Conservation (phyloP, 2,329 filamentous ascomycete species). For the Neospermospora avenae region DNA sequence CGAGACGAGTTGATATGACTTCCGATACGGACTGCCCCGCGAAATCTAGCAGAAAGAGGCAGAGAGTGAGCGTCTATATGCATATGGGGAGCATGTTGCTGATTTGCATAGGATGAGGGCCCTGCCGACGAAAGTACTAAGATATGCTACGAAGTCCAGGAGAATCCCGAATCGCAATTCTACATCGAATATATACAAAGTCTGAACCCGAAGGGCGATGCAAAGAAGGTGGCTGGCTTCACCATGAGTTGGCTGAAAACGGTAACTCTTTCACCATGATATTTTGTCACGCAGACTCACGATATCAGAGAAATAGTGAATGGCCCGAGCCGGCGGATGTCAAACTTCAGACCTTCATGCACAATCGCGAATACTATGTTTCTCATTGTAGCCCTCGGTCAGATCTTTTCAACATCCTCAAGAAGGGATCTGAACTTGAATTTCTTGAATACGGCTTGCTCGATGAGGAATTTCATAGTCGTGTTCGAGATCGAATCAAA, state of each 20-base stretch:
- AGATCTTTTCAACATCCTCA: background rate
- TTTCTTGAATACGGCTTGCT: background rate
- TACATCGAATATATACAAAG: slow-evolving; percentile 2
- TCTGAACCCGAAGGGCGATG: background rate
- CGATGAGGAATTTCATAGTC: background rate
- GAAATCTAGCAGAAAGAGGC: background rate
- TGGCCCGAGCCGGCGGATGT: background rate
- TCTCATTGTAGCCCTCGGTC: no score
- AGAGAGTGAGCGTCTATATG: background rate
- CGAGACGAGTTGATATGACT: background rate
- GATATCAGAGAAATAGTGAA: background rate
- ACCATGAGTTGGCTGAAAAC: slow-evolving; percentile 6
- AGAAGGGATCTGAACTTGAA: background rate
- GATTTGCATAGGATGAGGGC: background rate
- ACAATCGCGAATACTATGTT: background rate
- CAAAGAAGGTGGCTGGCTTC: background rate
- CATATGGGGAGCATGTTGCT: background rate
- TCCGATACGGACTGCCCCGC: background rate
- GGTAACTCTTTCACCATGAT: background rate
- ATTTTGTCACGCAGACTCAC: background rate
- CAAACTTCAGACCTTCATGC: background rate
- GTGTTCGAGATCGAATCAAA: background rate
- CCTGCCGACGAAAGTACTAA: background rate
- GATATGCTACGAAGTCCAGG: background rate
- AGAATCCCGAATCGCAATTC: background rate